Percentiles rank a stretch among this genome's conserved stretches.
phyloP scores from a whole-genome alignment of 2,329 filamentous ascomycete genomes.

The Fusarium coicis region DNA sequence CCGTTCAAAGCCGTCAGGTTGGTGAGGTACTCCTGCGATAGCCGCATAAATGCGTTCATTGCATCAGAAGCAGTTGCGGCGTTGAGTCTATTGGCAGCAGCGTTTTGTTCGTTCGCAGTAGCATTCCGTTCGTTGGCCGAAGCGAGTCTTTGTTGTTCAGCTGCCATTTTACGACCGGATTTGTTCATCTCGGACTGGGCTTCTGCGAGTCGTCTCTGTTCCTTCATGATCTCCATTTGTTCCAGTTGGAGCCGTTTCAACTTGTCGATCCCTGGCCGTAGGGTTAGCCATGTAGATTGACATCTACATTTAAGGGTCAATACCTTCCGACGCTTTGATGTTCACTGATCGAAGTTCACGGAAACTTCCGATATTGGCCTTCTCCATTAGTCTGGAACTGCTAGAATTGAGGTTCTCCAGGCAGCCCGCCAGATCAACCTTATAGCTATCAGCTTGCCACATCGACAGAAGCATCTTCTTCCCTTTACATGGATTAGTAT shows the following conservation, averaged over 20 bases:
- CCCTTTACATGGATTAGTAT: fast-evolving
- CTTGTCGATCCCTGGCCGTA: fast-evolving
- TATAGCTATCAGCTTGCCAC: not conserved
- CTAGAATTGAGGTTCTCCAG: not conserved
- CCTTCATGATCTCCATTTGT: not conserved
- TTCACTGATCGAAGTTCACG: not conserved
- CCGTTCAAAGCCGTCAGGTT: not conserved
- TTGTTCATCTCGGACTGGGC: not conserved
- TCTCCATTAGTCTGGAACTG: not conserved
- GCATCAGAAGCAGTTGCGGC: not conserved
- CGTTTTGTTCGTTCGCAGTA: not conserved
- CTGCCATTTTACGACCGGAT: fast-evolving
- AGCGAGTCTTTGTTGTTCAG: not conserved
- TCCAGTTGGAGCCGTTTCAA: not conserved
- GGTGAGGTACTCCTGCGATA: not conserved
- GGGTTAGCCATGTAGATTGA: fast-evolving
- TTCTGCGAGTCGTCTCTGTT: not conserved
- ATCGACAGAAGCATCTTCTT: not conserved
- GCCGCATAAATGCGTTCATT: not conserved
- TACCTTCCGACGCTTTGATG: not conserved
- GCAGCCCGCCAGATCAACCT: not conserved
- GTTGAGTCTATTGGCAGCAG: fast-evolving
- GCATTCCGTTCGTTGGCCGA: not conserved
- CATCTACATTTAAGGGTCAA: fast-evolving
- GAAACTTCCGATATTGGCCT: not conserved